Percentiles rank a stretch among this genome's conserved stretches.
Conservation (phyloP, 140 eudicot genomes). For the Ambrosia hybrid region DNA sequence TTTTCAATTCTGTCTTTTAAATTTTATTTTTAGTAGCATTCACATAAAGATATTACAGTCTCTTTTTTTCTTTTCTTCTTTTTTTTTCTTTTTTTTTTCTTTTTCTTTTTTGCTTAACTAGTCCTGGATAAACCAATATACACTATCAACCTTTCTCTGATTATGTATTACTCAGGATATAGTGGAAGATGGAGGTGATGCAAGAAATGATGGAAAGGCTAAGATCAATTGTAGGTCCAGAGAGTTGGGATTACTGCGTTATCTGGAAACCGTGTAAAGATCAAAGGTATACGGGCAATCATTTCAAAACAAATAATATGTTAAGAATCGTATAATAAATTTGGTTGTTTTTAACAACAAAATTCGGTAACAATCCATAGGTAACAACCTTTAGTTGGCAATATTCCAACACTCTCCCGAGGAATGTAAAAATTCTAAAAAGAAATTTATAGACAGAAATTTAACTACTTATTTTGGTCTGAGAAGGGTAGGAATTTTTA, state of each 20-base stretch:
- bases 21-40: neutral
- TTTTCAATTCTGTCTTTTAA: neutral
- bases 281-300: conserved; percentile 45
- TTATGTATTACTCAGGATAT: neutral
- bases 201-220: conserved; percentile 56
- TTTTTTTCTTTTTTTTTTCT: no score
- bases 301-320: no score
- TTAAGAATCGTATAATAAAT: no score
- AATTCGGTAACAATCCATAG: no score
- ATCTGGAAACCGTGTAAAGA: conserved; percentile 73
- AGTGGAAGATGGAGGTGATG: conserved; percentile 42
- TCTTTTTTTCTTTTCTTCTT: no score
- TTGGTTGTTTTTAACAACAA: no score
- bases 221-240: conserved; percentile 51
- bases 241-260: conserved; percentile 71
- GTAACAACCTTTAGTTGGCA: no score
- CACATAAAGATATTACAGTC: neutral
- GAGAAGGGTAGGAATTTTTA: no score
- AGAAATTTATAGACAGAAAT: no score
- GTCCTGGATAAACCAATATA: neutral
- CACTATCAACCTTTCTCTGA: neutral
- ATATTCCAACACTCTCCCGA: no score
- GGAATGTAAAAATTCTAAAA: no score
- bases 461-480: no score
- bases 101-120: neutral